A percentile compares a stretch with the other conserved stretches of the same genome.
phyloP scores from a whole-genome alignment of 2,329 filamentous ascomycete species.

The Cladobotryum protrusum region DNA sequence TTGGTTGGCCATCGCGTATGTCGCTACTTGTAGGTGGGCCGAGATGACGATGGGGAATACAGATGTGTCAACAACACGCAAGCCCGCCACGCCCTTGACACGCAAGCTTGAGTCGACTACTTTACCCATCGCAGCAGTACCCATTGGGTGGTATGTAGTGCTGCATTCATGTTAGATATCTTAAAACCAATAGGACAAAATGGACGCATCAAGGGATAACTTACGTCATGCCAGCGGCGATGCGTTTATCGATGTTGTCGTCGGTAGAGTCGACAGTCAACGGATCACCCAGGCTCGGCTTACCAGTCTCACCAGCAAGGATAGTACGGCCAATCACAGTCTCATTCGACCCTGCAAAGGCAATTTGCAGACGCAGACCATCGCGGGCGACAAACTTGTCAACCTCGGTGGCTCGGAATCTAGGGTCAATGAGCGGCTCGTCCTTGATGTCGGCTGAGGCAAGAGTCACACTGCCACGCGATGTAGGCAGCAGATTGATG shows the following conservation, averaged over 20 bases:
- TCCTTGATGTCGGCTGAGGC: conserved; percentile 15
- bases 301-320: conserved; percentile 17
- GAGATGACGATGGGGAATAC: conserved; percentile 27
- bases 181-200: no score
- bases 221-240: conserved; percentile 10
- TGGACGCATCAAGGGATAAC: not conserved
- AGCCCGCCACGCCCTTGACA: conserved; percentile 31
- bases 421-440: conserved; percentile 22
- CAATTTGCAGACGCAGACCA: conserved; percentile 14
- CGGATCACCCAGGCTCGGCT: conserved; percentile 14
- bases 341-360: conserved; percentile 14
- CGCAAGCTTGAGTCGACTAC: conserved; percentile 38
- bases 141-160: conserved; percentile 24
- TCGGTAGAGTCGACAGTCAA: conserved; percentile 19
- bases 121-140: conserved; percentile 29
- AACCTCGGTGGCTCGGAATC: conserved; percentile 23
- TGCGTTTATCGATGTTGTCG: conserved; percentile 23
- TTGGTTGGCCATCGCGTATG: conserved; percentile 53
- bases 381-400: conserved; percentile 26
- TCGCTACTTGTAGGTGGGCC: conserved; percentile 41
- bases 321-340: conserved; percentile 17
- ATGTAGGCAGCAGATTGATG: conserved; percentile 20
- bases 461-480: conserved; percentile 23
- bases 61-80: conserved; percentile 35
- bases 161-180: not conserved